Conservation (phyloP, 352 stramenopile species). For the Globisporangium cystogenes region DNA sequence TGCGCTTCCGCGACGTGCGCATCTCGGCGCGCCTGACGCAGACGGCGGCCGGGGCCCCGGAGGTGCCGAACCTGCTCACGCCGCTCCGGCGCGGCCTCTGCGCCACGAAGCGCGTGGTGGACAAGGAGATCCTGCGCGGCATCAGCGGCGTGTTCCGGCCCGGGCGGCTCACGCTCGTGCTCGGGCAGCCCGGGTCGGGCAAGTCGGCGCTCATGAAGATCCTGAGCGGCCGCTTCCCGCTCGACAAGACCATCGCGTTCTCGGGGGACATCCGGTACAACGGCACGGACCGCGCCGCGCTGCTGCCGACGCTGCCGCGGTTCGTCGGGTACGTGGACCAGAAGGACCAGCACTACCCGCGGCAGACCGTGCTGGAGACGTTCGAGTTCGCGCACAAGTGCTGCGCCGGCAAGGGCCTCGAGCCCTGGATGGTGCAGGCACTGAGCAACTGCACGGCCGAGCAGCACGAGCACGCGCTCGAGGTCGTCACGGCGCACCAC, state of each 20-base stretch:
- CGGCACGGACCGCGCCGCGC: constrained; percentile 14
- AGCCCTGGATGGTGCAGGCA: constrained; percentile 31
- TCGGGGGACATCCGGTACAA: constrained; percentile 42
- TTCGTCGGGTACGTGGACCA: constrained; percentile 44
- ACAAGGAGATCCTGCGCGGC: constrained; percentile 21
- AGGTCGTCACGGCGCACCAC: constrained; percentile 29
- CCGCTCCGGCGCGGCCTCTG: constrained; percentile 9
- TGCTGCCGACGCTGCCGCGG: constrained; percentile 23
- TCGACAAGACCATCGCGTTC: constrained; percentile 35
- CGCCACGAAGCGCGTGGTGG: constrained; percentile 12
- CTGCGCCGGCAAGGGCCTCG: constrained; percentile 31
- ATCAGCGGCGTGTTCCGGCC: constrained; percentile 23
- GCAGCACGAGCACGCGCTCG: constrained; percentile 24
- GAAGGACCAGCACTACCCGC: constrained; percentile 83
- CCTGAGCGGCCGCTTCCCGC: constrained; percentile 35
- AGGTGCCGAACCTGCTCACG: constrained; percentile 22
- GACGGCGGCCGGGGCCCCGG: constrained; percentile 5
- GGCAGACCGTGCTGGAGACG: constrained; percentile 91
- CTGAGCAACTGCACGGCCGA: constrained; percentile 31
- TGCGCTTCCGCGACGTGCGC: constrained; percentile 44
- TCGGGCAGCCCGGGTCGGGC: constrained; percentile 23
- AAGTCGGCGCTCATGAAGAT: constrained; percentile 41
- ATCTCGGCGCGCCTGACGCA: constrained; percentile 22
- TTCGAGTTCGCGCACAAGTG: constrained; percentile 91
- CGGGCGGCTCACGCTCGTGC: constrained; percentile 15